Evolutionary conservation across 441 rosid species (phyloP).

Genomic region (Corymbia calophylla): DNA sequence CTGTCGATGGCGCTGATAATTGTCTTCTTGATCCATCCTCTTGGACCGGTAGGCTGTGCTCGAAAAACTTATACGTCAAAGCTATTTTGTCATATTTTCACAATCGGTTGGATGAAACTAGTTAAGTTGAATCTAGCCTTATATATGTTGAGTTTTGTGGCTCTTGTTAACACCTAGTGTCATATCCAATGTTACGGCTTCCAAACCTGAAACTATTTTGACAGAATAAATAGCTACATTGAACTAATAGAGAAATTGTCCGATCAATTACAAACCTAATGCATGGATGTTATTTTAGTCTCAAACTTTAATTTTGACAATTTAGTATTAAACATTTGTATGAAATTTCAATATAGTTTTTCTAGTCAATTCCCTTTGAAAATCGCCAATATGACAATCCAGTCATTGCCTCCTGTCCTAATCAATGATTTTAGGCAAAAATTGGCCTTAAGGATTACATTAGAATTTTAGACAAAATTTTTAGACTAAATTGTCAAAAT

Average conservation of each 20-base stretch:
- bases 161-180: neutral
- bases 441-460: fast-evolving
- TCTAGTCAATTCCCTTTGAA: fast-evolving
- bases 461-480: no score
- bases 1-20: neutral
- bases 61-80: neutral
- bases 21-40: neutral
- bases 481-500: neutral
- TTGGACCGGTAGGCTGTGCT: neutral
- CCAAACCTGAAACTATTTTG: neutral
- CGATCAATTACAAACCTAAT: no score
- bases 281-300: fast-evolving
- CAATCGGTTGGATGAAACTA: neutral
- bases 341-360: no score
- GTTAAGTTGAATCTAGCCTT: neutral
- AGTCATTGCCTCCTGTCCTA: neutral
- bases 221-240: neutral
- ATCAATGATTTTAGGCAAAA: no score
- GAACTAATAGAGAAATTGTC: neutral
- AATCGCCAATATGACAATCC: neutral
- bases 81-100: neutral
- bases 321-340: neutral
- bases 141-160: neutral
- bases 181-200: neutral
- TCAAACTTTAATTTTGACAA: no score